Conservation (phyloP, 805 yeast species). For the Starmerella apicola region DNA sequence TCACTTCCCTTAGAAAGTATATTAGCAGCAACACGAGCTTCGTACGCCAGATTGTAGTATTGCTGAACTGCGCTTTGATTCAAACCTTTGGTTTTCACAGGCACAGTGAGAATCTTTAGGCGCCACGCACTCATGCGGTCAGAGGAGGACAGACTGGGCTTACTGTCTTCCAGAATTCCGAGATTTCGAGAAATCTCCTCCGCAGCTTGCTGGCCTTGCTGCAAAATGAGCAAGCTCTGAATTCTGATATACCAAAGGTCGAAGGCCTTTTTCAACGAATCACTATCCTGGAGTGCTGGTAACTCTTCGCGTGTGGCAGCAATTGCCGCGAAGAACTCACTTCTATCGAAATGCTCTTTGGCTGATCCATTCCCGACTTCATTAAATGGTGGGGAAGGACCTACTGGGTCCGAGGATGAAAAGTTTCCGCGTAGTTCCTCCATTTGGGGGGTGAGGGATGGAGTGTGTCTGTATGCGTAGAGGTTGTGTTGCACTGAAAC, state of each 20-base stretch:
- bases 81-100: conserved; percentile 27
- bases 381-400: no score
- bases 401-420: no score
- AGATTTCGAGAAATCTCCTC: conserved; percentile 25
- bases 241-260: conserved; percentile 25
- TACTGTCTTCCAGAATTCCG: conserved; percentile 17
- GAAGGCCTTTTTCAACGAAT: conserved; percentile 14
- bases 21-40: conserved; percentile 24
- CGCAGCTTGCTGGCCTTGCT: conserved; percentile 23
- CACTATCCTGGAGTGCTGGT: conserved; percentile 5
- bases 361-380: no score
- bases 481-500: no score
- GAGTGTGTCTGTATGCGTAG: no score
- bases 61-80: conserved; percentile 25
- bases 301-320: conserved; percentile 17
- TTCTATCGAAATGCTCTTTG: conserved; percentile 17
- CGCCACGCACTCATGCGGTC: conserved; percentile 26
- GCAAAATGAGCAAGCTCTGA: conserved; percentile 22
- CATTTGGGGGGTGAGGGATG: no score
- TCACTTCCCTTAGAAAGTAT: neutral
- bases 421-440: no score
- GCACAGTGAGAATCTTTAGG: conserved; percentile 25
- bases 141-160: neutral
- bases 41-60: conserved; percentile 27
- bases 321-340: conserved; percentile 23